These are phyloP conservation scores for Yarrowia porcina DNA, from an alignment of 805 yeast genomes.

Conservation along the genomic window DNA sequence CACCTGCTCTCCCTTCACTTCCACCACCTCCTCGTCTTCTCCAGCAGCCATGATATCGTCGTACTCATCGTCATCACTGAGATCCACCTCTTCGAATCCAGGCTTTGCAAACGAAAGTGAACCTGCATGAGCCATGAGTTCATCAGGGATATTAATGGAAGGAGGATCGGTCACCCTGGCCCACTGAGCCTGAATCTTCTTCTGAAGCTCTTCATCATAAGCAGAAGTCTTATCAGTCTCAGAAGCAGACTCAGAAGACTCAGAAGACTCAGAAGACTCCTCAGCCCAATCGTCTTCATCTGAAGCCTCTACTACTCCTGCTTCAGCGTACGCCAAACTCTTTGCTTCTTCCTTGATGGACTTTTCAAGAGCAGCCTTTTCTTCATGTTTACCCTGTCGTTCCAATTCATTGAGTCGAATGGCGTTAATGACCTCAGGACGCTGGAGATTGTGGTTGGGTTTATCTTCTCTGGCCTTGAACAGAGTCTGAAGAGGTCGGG, in stretches of 20 bases:
- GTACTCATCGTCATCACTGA: conserved; percentile 19
- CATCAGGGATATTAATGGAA: background rate
- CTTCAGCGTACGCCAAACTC: background rate
- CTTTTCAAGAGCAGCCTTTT: conserved; percentile 4
- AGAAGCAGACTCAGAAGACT: background rate
- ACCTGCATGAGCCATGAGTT: background rate
- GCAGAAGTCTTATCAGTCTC: background rate
- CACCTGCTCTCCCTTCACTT: background rate
- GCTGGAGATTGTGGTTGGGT: background rate
- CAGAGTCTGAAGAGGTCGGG: conserved; percentile 4
- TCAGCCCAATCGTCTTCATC: conserved; percentile 17
- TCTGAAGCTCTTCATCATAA: background rate
- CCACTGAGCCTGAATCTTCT: conserved; percentile 20
- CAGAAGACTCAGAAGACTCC: background rate
- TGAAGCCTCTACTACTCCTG: background rate
- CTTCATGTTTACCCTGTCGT: conserved; percentile 1
- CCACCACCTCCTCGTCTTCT: background rate
- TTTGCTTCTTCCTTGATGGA: background rate
- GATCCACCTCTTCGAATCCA: conserved; percentile 11
- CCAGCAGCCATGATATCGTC: conserved; percentile 20
- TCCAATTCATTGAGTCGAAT: conserved; percentile 4
- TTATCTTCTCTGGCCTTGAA: conserved; percentile 17
- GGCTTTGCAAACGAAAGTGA: background rate
- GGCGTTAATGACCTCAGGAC: conserved; percentile 19
- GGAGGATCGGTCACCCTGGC: conserved; percentile 20